Evolutionary conservation across 2,329 filamentous ascomycete species (phyloP), one percentile per base, ranked within the genome.

Genomic region (Verticillium albo-atrum): DNA sequence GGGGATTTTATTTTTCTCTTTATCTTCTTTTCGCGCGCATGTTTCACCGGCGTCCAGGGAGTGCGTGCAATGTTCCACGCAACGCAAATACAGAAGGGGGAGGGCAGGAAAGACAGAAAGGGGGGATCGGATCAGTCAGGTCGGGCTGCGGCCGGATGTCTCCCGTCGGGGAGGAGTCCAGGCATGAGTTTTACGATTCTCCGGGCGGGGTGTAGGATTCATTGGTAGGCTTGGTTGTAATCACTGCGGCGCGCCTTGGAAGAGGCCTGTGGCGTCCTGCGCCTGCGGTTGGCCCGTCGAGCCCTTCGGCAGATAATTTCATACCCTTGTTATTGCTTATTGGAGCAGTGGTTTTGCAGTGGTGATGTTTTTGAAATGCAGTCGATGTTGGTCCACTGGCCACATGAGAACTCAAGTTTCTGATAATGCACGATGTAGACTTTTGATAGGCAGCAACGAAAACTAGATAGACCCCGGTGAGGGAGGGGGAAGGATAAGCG

Each of bases 261-360:
- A 47, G 55, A 42, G 30, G 55, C 50, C 32, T 30, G 10, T 23
- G 7, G 20, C 42, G 20, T 12, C 42, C 30, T 23, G 42, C 42
- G 42, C 42, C 42, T 26, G 42, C 42, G 20, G 35, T 42, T 26
- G 32, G 15, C 17, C 15, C 23, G n/a, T 42, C 32, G 27, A 57
- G 47, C 58, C 47, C 34, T 57, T 26, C n/a, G 57, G 35, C 57
- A 61, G 20, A 50, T 61, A 62, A 61, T 59, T 55, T 55, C 27
- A 59, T 50, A 50, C n/a, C 42, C n/a, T 50, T 50, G 42, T 50
- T 23, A 7, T 12, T 50, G 14, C 30, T 32, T 32, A 14, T 10
- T 14, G 30, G 7, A 32, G 30, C 30, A 10, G 30, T 32, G 30
- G 25, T 35, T 12, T 6, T 57, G 23, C 47, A 32, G 17, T 51